Evolutionary conservation across 2,329 filamentous ascomycete species (phyloP), one percentile per base, ranked within the genome.

Genomic region (Neodidymelliopsis sp.): DNA sequence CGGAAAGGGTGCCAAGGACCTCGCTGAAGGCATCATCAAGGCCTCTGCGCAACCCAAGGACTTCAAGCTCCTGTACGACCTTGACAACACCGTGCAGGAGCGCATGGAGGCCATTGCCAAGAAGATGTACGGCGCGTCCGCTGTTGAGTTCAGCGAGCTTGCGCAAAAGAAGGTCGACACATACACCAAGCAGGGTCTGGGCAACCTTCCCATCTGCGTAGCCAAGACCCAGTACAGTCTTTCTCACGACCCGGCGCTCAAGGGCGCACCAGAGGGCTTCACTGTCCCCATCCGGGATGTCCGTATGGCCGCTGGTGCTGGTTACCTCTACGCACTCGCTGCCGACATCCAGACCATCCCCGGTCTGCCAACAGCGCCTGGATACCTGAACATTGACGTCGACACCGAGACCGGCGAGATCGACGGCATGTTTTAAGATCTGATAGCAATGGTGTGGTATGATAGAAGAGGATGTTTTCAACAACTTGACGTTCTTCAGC

Each of bases 321-420:
- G 94, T 56, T 60, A 67, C 54, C 60, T 88, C 43, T 97, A 96
- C 65, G 94, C 94, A 6, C 82, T 97, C 54, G 94, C 94, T 43
- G 94, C 94, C 11, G 94, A 99, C 69, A 97, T 99, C 60, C 94
- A 97, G 80, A 99, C 94, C 1, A 99, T 99, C 57, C 94, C 94
- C 11, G 94, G 94, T 54, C 79, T 99, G 57, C 93, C 93, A 8
- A 97, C 94, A 7, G 93, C 93, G 15, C 94, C 93, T 7, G 94
- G 94, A 9, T 97, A 97, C 71, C 79, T 97, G 54, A 97, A 97
- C 66, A 92, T 97, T 34, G 93, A 97, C 61, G 81, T 87, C 31
- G 75, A 81, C 56, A 66, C 72, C 19, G 76, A 79, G 66, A 80
- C 76, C 13, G 79, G 77, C 11, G 78, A 81, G 72, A 80, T 82